These are phyloP conservation scores for Acmispon strigosus DNA, from an alignment of 306 rosid genomes.

Conservation along the genomic window DNA sequence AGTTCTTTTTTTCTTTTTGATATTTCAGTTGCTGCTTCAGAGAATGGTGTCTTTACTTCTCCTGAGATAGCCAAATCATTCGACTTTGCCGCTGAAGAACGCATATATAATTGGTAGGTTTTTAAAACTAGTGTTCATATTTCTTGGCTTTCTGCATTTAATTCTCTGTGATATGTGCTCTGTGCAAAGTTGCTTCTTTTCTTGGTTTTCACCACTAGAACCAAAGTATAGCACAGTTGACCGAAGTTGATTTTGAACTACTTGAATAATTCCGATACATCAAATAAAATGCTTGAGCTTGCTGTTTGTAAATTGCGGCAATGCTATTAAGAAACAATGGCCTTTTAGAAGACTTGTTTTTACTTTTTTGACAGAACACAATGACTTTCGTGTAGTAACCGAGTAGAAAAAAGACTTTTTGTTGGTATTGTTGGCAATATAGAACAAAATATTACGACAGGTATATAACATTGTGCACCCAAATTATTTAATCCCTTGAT, in stretches of 20 bases:
- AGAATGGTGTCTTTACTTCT: constrained; percentile 63
- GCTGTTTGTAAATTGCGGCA: background rate
- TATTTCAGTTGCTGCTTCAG: constrained; percentile 67
- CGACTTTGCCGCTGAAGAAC: constrained; percentile 75
- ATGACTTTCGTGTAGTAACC: background rate
- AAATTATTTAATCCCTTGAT: background rate
- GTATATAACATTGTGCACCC: background rate
- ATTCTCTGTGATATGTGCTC: background rate
- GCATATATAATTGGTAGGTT: constrained; percentile 83
- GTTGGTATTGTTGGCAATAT: background rate
- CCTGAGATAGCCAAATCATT: constrained; percentile 72
- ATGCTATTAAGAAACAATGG: background rate
- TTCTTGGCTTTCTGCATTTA: background rate
- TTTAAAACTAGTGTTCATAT: background rate
- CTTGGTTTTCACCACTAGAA: background rate
- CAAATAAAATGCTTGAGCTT: background rate
- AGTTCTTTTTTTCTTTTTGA: background rate
- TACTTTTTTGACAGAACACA: background rate
- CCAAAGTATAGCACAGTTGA: background rate
- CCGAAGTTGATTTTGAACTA: background rate
- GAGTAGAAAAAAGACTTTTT: background rate
- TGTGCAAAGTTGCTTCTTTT: background rate
- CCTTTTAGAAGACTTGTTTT: background rate
- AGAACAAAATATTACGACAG: background rate
- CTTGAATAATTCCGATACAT: background rate